These are phyloP conservation scores for Candida sphagnicola DNA, from an alignment of 805 yeast species.

Conservation along the genomic window DNA sequence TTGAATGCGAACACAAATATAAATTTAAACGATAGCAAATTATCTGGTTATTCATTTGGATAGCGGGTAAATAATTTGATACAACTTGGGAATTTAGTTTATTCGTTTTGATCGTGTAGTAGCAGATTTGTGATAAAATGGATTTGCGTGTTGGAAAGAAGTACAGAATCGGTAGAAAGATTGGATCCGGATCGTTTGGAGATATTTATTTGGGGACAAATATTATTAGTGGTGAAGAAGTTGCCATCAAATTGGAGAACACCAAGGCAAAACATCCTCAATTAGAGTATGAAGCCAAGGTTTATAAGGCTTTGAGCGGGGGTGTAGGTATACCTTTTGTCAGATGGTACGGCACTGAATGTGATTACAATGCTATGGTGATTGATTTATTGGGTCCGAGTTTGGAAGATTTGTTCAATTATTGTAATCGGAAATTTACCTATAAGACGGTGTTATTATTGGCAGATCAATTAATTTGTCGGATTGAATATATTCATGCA, in stretches of 20 bases:
- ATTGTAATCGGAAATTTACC: slow-evolving; percentile 90
- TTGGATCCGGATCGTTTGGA: slow-evolving; percentile 97
- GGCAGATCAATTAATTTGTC: slow-evolving; percentile 91
- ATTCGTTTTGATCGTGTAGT: background rate
- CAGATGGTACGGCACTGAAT: slow-evolving; percentile 93
- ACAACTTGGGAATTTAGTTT: background rate
- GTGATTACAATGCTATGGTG: slow-evolving; percentile 95
- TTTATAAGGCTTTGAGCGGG: slow-evolving; percentile 89
- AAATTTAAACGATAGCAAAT: background rate
- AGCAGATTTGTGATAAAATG: slow-evolving; percentile 8
- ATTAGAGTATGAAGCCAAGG: slow-evolving; percentile 94
- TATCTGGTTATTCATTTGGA: background rate
- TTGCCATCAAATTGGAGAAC: slow-evolving; percentile 91
- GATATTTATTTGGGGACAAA: slow-evolving; percentile 93
- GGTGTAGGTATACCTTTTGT: slow-evolving; percentile 97
- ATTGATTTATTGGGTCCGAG: slow-evolving; percentile 95
- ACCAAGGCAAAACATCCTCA: slow-evolving; percentile 94
- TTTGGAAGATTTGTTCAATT: slow-evolving; percentile 90
- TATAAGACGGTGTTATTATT: slow-evolving; percentile 88
- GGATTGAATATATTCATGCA: slow-evolving; percentile 94
- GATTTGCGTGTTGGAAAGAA: slow-evolving; percentile 69
- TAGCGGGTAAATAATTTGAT: background rate
- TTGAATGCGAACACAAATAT: slow-evolving; percentile 1
- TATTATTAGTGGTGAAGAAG: slow-evolving; percentile 94
- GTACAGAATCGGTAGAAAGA: slow-evolving; percentile 89